Evolutionary conservation across 2,329 filamentous ascomycete genomes (phyloP), one percentile per base, ranked within the genome.

Genomic region (Xylaria polymorpha): DNA sequence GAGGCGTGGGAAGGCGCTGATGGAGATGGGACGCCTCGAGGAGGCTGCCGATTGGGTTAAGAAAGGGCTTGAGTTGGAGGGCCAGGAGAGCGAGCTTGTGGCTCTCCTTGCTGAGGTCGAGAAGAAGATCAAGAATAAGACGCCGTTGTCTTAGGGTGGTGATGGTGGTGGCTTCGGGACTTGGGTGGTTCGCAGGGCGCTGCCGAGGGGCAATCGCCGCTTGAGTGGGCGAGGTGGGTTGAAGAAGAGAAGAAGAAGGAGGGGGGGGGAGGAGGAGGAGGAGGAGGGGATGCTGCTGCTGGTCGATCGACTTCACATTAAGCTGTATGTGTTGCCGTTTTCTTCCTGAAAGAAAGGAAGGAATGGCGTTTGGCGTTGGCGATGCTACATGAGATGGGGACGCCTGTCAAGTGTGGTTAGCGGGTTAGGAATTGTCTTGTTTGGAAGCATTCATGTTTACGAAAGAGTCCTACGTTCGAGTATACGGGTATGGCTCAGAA

Each of bases 21-120:
- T 91, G 73, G 96, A 99, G 88, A 98, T 98, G 96, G 92, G 92
- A 0, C 82, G 95, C 69, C 82, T 93, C 77, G 90, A 92, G 64
- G 95, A 98, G 87, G 94, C 94, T 0, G 85, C 85, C 75, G 89
- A 91, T 71, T 97, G 94, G 89, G 86, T 97, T 48, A 87, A 86
- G 73, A 86, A 88, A 77, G 94, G 89, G 0, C 80, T 97, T 66
- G 95, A 97, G 84, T 90, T 94, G 79, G 94, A 97, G 83, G 92
- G 91, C 14, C 89, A 87, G 80, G 87, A 90, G 81, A 81, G 82
- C 72, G 88, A 92, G 79, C 77, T 94, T 76, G 85, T 86, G 60
- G 86, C 86, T 62, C 81, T 93, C 78, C 79, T 91, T 73, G 89
- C 85, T 80, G 91, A 92, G 66, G 84, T 92, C 69, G 84, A 90